These are phyloP conservation scores for Calvatia gigantea DNA, from an alignment of 768 basidiomycete species.

Conservation along the genomic window DNA sequence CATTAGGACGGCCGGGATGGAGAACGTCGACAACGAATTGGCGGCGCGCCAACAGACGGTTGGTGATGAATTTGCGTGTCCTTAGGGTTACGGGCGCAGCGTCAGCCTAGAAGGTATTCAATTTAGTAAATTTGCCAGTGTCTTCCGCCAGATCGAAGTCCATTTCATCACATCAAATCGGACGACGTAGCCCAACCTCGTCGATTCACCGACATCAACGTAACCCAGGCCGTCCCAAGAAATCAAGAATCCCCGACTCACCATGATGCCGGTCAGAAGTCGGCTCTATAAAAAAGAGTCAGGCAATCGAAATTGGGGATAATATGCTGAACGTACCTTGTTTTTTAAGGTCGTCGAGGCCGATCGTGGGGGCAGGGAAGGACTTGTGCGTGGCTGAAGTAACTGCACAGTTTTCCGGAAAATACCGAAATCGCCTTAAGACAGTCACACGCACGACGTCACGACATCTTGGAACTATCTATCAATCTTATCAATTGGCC, in stretches of 20 bases:
- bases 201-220: background rate
- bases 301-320: background rate
- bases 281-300: slow-evolving; percentile 13
- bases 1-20: slow-evolving; percentile 93
- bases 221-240: slow-evolving; percentile 1
- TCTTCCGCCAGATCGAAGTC: background rate
- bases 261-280: slow-evolving; percentile 31
- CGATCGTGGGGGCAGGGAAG: slow-evolving; percentile 25
- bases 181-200: background rate
- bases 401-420: slow-evolving; percentile 45
- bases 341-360: slow-evolving; percentile 40
- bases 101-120: slow-evolving; percentile 55
- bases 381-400: slow-evolving; percentile 28
- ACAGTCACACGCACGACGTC: background rate
- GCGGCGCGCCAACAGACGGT: slow-evolving; percentile 92
- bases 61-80: slow-evolving; percentile 99
- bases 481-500: background rate
- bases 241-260: slow-evolving; percentile 21
- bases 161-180: slow-evolving; percentile 7
- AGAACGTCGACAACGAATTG: slow-evolving; percentile 95
- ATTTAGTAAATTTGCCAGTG: background rate
- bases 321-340: slow-evolving; percentile 29
- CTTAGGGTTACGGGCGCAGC: slow-evolving; percentile 89
- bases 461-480: slow-evolving; percentile 4
- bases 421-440: slow-evolving; percentile 27